phyloP scores from a whole-genome alignment of 768 basidiomycete species.

The Nidularia pulvinata region DNA sequence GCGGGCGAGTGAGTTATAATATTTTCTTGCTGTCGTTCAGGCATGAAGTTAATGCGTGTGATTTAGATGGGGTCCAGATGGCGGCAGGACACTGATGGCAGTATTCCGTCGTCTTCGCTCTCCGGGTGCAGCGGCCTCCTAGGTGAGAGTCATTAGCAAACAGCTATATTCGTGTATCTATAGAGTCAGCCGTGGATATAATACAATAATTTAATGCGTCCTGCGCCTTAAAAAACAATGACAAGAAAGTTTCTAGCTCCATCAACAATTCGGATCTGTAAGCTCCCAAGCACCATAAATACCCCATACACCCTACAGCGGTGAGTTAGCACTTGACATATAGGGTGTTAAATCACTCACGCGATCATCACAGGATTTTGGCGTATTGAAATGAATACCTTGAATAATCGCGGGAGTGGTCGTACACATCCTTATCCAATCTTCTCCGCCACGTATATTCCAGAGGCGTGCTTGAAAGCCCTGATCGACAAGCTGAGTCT shows the following conservation, averaged over 20 bases:
- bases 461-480: conserved; percentile 23
- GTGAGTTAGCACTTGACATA: conserved; percentile 3
- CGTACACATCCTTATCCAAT: conserved; percentile 21
- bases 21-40: background rate
- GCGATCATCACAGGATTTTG: conserved; percentile 21
- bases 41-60: conserved; percentile 1
- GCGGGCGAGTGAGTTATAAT: conserved; percentile 61
- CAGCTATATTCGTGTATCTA: background rate
- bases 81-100: conserved; percentile 66
- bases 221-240: background rate
- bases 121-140: conserved; percentile 30
- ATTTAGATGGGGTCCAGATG: conserved; percentile 67
- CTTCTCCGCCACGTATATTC: conserved; percentile 20
- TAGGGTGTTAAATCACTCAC: conserved; percentile 11
- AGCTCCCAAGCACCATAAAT: conserved; percentile 29
- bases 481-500: conserved; percentile 8
- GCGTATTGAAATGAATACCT: conserved; percentile 15
- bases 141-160: conserved; percentile 1
- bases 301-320: conserved; percentile 24
- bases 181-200: background rate
- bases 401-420: conserved; percentile 23
- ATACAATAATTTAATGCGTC: background rate
- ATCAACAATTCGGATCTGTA: conserved; percentile 21
- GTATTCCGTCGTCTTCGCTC: conserved; percentile 70
- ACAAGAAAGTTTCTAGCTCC: background rate